Evolutionary conservation across 225 moss, liverwort and hornwort species (phyloP).

Genomic region (Marchantia polymorpha): DNA sequence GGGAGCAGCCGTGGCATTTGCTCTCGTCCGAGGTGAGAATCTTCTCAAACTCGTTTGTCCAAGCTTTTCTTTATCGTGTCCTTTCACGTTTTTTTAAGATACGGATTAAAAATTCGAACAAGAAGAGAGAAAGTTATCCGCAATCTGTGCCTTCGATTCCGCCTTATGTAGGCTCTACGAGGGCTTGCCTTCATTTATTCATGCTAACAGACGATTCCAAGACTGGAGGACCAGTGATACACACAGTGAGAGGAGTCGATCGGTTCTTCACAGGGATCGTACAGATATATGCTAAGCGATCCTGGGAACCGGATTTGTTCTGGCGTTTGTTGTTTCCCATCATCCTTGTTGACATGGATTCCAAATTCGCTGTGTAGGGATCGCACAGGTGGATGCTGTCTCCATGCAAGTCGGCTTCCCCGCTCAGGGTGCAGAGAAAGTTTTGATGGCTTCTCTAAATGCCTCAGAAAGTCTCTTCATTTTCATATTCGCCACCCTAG

Average conservation of each 20-base stretch:
- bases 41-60: not conserved
- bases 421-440: conserved; percentile 39
- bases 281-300: not conserved
- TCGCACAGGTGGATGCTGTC: conserved; percentile 65
- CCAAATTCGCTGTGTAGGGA: conserved; percentile 39
- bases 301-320: not conserved
- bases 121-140: no score
- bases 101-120: not conserved
- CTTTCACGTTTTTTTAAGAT: not conserved
- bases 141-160: no score
- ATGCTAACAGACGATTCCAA: no score
- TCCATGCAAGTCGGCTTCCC: conserved; percentile 54
- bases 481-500: conserved; percentile 66
- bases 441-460: conserved; percentile 50
- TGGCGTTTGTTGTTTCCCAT: no score
- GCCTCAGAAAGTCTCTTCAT: conserved; percentile 63
- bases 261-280: not conserved
- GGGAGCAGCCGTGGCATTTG: conserved; percentile 84
- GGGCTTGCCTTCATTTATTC: no score
- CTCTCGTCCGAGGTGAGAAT: conserved; percentile 63
- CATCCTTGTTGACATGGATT: no score
- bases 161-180: no score
- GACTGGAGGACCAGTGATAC: no score
- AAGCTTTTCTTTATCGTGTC: not conserved
- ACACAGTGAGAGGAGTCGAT: no score